These are phyloP conservation scores for Amoeboaphelidium occidentale DNA, from an alignment of 371 early-diverging fungal genomes.

Conservation along the genomic window DNA sequence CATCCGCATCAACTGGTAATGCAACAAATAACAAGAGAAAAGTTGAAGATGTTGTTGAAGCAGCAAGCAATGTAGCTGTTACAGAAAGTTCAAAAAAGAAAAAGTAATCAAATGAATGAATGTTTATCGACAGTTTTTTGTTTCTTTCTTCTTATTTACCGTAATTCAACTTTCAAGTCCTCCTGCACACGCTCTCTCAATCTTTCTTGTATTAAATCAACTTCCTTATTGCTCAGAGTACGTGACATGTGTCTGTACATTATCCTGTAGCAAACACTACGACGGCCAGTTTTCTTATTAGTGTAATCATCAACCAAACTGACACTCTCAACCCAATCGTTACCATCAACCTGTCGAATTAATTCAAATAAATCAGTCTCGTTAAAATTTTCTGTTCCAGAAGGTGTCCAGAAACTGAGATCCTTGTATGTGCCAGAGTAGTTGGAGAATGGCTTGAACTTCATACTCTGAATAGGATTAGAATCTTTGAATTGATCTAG, in stretches of 20 bases:
- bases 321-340: conserved; percentile 76
- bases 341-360: conserved; percentile 70
- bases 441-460: conserved; percentile 56
- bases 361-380: conserved; percentile 82
- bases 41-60: not conserved
- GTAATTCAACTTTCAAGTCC: no score
- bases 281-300: conserved; percentile 53
- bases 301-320: conserved; percentile 59
- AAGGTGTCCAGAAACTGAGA: conserved; percentile 68
- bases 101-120: no score
- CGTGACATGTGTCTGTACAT: conserved; percentile 53
- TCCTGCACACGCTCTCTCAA: no score
- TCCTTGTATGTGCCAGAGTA: conserved; percentile 72
- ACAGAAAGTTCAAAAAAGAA: not conserved
- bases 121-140: no score
- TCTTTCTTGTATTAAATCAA: not conserved
- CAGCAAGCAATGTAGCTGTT: not conserved
- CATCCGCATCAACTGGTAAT: not conserved
- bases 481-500: conserved; percentile 43
- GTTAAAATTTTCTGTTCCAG: conserved; percentile 24
- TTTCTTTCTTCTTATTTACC: no score
- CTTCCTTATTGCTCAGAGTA: not conserved
- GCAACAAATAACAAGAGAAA: not conserved
- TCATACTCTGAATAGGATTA: conserved; percentile 22
- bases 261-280: conserved; percentile 73